phyloP scores from a whole-genome alignment of 352 stramenopile species.

The Globisporangium solare region DNA sequence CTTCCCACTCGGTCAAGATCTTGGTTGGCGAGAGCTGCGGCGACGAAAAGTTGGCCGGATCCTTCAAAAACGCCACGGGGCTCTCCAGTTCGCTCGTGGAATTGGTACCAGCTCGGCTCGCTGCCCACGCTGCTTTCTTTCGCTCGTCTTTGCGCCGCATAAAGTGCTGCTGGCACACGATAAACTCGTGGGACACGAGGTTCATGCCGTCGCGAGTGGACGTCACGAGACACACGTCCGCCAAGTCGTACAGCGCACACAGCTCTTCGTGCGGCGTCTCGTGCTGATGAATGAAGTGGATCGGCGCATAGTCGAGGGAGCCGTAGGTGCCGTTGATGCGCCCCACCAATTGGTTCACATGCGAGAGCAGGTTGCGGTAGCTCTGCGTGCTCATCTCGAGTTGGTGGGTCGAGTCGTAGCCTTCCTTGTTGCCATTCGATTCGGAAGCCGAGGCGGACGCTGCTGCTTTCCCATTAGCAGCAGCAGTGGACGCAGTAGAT shows the following conservation, averaged over 20 bases:
- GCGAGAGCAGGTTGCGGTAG: slow-evolving; percentile 60
- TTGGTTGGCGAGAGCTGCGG: slow-evolving; percentile 37
- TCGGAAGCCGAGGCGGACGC: not conserved
- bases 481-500: not conserved
- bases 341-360: slow-evolving; percentile 88
- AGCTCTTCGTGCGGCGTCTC: slow-evolving; percentile 79
- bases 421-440: slow-evolving; percentile 7
- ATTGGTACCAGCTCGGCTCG: slow-evolving; percentile 6
- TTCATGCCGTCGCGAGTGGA: slow-evolving; percentile 90
- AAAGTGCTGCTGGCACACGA: slow-evolving; percentile 85
- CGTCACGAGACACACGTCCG: slow-evolving; percentile 87
- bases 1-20: slow-evolving; percentile 72
- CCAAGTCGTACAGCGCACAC: slow-evolving; percentile 85
- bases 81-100: slow-evolving; percentile 1
- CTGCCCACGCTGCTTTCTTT: slow-evolving; percentile 37
- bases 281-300: slow-evolving; percentile 89
- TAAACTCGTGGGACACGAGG: slow-evolving; percentile 86
- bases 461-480: slow-evolving; percentile 2
- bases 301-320: slow-evolving; percentile 84
- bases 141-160: slow-evolving; percentile 74
- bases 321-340: slow-evolving; percentile 88
- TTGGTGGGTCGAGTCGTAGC: slow-evolving; percentile 42
- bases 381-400: slow-evolving; percentile 77
- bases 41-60: slow-evolving; percentile 11
- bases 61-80: not conserved